Conservation (phyloP, 306 rosid species). For the Phaseolus lunatus region DNA sequence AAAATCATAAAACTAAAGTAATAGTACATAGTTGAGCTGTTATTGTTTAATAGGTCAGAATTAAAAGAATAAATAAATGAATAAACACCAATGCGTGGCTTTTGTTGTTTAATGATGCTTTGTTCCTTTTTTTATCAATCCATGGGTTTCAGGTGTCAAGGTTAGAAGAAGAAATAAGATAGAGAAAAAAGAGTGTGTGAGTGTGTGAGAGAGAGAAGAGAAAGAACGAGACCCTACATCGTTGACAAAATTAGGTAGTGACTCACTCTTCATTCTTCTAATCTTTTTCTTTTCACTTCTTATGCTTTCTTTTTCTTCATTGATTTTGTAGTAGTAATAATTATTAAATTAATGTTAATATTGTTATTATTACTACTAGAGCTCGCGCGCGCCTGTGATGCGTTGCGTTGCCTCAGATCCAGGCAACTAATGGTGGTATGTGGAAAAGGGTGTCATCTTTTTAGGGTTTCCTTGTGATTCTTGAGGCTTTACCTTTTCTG, state of each 20-base stretch:
- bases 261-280: slow-evolving; percentile 35
- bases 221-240: slow-evolving; percentile 49
- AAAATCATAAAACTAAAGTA: neutral
- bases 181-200: slow-evolving; percentile 16
- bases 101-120: slow-evolving; percentile 45
- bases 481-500: slow-evolving; percentile 63
- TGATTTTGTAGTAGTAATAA: slow-evolving; percentile 44
- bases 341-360: neutral
- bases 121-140: slow-evolving; percentile 45
- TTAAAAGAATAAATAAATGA: slow-evolving; percentile 27
- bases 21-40: slow-evolving; percentile 46
- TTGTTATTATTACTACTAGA: slow-evolving; percentile 29
- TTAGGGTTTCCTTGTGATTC: slow-evolving; percentile 85
- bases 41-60: slow-evolving; percentile 38
- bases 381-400: slow-evolving; percentile 53
- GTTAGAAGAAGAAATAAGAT: slow-evolving; percentile 14
- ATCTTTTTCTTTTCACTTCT: slow-evolving; percentile 2
- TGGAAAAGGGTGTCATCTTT: slow-evolving; percentile 59
- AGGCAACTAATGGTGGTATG: slow-evolving; percentile 66
- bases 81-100: slow-evolving; percentile 41
- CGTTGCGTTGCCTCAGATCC: slow-evolving; percentile 89
- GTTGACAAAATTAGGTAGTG: slow-evolving; percentile 80
- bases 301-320: slow-evolving; percentile 46
- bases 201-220: slow-evolving; percentile 23
- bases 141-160: slow-evolving; percentile 65